A percentile compares a stretch with the other conserved stretches of the same genome.
Conservation (phyloP, 495 filamentous ascomycete genomes). For the Podospora conica region DNA sequence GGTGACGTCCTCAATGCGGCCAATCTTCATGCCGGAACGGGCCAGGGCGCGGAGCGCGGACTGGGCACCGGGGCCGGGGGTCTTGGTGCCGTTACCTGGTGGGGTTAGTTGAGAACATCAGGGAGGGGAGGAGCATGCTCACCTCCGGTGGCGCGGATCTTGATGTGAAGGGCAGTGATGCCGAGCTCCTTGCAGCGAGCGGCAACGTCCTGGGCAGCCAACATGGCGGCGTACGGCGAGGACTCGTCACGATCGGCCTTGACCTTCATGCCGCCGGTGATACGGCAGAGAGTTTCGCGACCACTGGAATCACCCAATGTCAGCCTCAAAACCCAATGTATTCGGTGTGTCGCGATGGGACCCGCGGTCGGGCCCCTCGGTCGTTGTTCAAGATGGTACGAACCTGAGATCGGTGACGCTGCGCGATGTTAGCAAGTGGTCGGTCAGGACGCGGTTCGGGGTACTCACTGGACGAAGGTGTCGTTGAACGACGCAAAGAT, state of each 20-base stretch:
- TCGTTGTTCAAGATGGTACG: constrained; percentile 41
- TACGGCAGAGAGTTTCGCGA: constrained; percentile 98
- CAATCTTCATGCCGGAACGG: constrained; percentile 98
- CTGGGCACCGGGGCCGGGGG: constrained; percentile 95
- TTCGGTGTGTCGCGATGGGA: neutral
- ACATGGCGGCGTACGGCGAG: constrained; percentile 99
- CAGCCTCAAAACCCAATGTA: constrained; percentile 45
- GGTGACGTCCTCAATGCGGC: constrained; percentile 98
- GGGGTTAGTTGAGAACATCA: constrained; percentile 2
- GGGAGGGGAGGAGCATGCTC: constrained; percentile 18
- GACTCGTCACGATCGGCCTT: constrained; percentile 99
- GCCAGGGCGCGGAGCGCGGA: constrained; percentile 97
- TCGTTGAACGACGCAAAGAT: constrained; percentile 99
- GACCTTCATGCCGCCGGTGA: constrained; percentile 99
- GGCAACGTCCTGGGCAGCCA: constrained; percentile 95
- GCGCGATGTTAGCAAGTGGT: constrained; percentile 55
- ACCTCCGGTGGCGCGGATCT: constrained; percentile 99
- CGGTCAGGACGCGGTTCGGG: constrained; percentile 17
- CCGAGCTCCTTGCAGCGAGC: constrained; percentile 98
- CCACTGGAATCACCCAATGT: constrained; percentile 73
- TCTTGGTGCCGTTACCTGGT: constrained; percentile 94
- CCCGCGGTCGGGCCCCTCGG: neutral
- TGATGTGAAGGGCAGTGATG: constrained; percentile 98
- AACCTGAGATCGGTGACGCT: constrained; percentile 93
- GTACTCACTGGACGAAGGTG: constrained; percentile 43